Percentiles rank a stretch among this genome's conserved stretches.
These are phyloP conservation scores for Plasmodium fragile DNA, from an alignment of 169 alveolate genomes.

Conservation along the genomic window DNA sequence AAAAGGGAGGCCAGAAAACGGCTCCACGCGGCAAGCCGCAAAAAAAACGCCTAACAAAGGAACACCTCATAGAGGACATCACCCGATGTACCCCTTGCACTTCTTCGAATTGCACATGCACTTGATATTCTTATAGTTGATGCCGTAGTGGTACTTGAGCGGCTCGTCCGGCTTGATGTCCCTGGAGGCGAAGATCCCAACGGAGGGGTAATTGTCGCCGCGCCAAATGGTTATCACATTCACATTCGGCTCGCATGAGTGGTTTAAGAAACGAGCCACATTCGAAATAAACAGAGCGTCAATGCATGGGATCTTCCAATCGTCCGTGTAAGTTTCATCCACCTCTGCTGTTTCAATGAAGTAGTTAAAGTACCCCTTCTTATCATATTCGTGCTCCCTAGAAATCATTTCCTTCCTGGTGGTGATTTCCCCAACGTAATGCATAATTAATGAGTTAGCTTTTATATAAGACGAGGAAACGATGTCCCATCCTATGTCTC, in stretches of 20 bases:
- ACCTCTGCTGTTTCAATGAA: slow-evolving; percentile 86
- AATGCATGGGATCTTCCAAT: slow-evolving; percentile 88
- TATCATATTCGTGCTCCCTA: slow-evolving; percentile 86
- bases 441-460: slow-evolving; percentile 88
- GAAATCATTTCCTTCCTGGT: slow-evolving; percentile 88
- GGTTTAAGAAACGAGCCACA: slow-evolving; percentile 91
- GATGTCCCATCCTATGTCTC: slow-evolving; percentile 84
- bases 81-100: slow-evolving; percentile 85
- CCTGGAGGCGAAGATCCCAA: slow-evolving; percentile 84
- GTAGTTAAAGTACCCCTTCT: slow-evolving; percentile 84
- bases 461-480: slow-evolving; percentile 79
- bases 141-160: slow-evolving; percentile 85
- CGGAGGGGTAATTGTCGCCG: slow-evolving; percentile 85
- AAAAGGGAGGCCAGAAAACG: neutral
- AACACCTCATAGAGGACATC: neutral
- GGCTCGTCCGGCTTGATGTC: slow-evolving; percentile 87
- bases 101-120: slow-evolving; percentile 82
- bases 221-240: slow-evolving; percentile 87
- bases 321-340: slow-evolving; percentile 84
- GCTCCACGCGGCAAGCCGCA: neutral
- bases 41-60: too few relatives aligned
- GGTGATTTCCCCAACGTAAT: slow-evolving; percentile 90
- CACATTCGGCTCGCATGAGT: slow-evolving; percentile 92
- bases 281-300: slow-evolving; percentile 90
- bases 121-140: slow-evolving; percentile 80